Evolutionary conservation across 805 yeast species (phyloP).

Genomic region (Zygotorulaspora chibaensis): DNA sequence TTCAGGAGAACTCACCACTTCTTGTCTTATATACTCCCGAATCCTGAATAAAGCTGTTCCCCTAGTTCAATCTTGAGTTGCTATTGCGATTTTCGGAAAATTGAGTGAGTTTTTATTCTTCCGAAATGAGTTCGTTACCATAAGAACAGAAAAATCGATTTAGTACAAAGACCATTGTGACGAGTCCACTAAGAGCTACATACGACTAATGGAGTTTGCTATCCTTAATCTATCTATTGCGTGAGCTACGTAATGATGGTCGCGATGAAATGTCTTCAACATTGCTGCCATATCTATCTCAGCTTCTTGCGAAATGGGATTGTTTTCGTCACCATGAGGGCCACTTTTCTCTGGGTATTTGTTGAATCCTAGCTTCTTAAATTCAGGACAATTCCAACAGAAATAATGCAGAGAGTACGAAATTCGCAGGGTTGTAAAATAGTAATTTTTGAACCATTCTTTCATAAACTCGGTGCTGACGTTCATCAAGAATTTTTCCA

Average conservation of each 20-base stretch:
- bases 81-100: too few relatives aligned
- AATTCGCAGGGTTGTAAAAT: constrained; percentile 20
- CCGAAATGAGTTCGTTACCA: background rate
- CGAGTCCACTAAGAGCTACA: too few relatives aligned
- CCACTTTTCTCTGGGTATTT: background rate
- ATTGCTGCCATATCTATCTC: background rate
- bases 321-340: background rate
- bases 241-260: too few relatives aligned
- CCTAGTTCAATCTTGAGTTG: too few relatives aligned
- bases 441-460: constrained; percentile 22
- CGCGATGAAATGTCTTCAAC: constrained; percentile 1
- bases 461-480: constrained; percentile 7
- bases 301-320: background rate
- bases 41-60: too few relatives aligned
- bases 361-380: constrained; percentile 12
- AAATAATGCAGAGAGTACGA: constrained; percentile 19
- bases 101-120: too few relatives aligned
- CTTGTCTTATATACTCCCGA: too few relatives aligned
- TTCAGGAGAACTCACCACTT: too few relatives aligned
- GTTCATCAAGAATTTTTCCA: constrained; percentile 13
- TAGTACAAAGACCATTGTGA: too few relatives aligned
- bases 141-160: constrained; percentile 1
- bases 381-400: constrained; percentile 17
- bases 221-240: background rate
- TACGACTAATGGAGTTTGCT: too few relatives aligned